A percentile compares a stretch with the other conserved stretches of the same genome.
Evolutionary conservation across 108 stramenopile species (phyloP).

Genomic region (Cylindrotheca fusiformis): DNA sequence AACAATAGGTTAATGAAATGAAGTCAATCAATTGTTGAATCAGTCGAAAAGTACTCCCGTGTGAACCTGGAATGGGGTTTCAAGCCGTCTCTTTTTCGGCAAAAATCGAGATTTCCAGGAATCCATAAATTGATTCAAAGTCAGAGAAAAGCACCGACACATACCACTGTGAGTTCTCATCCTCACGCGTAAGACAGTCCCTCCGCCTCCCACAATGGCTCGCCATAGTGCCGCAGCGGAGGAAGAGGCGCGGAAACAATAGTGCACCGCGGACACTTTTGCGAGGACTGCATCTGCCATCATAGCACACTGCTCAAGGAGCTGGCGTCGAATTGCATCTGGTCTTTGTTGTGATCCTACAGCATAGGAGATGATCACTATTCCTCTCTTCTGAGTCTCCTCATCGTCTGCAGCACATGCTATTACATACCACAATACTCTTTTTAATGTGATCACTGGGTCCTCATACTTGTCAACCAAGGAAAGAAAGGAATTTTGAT

Average conservation of each 20-base stretch:
- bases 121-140: background rate
- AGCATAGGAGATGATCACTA: background rate
- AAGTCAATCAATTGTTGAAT: background rate
- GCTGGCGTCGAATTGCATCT: background rate
- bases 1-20: background rate
- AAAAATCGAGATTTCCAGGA: background rate
- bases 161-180: slow-evolving; percentile 2
- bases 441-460: background rate
- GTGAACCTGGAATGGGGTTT: background rate
- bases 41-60: background rate
- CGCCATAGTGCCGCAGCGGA: background rate
- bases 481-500: background rate
- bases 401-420: slow-evolving; percentile 14
- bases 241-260: background rate
- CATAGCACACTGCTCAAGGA: slow-evolving; percentile 6
- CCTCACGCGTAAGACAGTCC: background rate
- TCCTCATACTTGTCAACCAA: background rate
- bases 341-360: background rate
- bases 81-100: background rate
- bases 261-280: background rate
- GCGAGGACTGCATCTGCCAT: background rate
- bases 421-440: slow-evolving; percentile 3
- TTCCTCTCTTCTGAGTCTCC: slow-evolving; percentile 17
- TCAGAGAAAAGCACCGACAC: background rate
- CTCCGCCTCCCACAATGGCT: background rate